phyloP scores from a whole-genome alignment of 208 protist species.

The Acanthamoeba sp. region DNA sequence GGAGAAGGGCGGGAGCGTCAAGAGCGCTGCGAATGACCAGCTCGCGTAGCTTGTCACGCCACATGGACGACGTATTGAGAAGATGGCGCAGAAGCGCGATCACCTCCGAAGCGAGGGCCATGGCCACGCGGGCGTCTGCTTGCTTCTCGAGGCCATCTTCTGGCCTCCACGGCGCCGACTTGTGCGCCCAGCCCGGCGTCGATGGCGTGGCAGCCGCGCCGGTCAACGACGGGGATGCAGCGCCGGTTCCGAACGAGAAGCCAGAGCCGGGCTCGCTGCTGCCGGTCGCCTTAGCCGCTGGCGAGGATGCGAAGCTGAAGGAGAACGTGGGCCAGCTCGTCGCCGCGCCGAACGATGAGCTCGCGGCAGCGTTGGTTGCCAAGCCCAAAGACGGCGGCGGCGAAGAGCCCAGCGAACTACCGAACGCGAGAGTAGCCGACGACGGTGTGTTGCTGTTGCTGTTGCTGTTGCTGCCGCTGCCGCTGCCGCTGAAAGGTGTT shows the following conservation, averaged over 20 bases:
- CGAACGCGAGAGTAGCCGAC: no score
- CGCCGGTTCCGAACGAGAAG: constrained; percentile 8
- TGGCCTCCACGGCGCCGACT: not conserved
- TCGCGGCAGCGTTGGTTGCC: not conserved
- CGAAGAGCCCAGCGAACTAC: no score
- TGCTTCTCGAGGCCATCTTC: not conserved
- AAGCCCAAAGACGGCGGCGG: not conserved
- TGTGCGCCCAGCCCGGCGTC: not conserved
- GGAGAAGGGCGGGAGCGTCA: constrained; percentile 15
- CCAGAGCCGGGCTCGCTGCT: not conserved
- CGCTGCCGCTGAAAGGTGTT: no score
- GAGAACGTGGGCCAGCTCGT: constrained; percentile 46
- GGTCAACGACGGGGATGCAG: not conserved
- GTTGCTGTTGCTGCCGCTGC: no score
- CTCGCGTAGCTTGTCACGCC: constrained; percentile 27
- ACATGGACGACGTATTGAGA: constrained; percentile 27
- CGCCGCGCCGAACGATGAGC: not conserved
- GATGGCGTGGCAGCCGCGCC: not conserved
- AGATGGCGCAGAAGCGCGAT: constrained; percentile 60
- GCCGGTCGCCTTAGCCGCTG: not conserved
- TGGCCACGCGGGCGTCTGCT: constrained; percentile 1
- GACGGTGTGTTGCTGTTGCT: no score
- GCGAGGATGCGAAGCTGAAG: not conserved
- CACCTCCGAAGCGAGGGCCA: constrained; percentile 52
- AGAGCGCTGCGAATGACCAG: not conserved